phyloP scores from a whole-genome alignment of 129 eudicot genomes.

The Smallanthus sonchifolius region DNA sequence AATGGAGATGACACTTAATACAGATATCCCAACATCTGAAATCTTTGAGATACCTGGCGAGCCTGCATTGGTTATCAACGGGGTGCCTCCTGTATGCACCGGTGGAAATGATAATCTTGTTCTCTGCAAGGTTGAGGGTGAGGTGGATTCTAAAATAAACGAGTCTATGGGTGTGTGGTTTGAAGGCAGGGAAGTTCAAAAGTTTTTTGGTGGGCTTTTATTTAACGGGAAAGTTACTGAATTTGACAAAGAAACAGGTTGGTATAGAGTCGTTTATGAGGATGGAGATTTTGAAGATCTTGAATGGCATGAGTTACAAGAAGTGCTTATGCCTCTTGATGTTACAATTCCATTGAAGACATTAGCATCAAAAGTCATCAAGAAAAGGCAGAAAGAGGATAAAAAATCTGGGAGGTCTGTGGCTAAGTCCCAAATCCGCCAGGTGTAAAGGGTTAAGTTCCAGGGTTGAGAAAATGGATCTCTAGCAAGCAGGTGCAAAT shows the following conservation, averaged over 20 bases:
- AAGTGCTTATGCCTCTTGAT: slow-evolving; percentile 62
- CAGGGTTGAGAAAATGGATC: slow-evolving; percentile 7
- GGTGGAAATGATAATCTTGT: slow-evolving; percentile 18
- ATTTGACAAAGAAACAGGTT: slow-evolving; percentile 64
- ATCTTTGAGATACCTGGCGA: slow-evolving; percentile 66
- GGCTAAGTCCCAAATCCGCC: slow-evolving; percentile 14
- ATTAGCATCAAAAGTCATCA: slow-evolving; percentile 54
- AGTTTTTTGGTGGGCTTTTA: slow-evolving; percentile 39
- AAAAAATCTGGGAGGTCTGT: slow-evolving; percentile 30
- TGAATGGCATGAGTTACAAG: slow-evolving; percentile 72
- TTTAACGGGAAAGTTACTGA: slow-evolving; percentile 52
- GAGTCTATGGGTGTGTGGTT: slow-evolving; percentile 63
- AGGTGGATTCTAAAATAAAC: slow-evolving; percentile 20
- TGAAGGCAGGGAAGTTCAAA: slow-evolving; percentile 69
- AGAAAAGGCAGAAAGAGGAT: slow-evolving; percentile 45
- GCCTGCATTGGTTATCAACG: slow-evolving; percentile 60
- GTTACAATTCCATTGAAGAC: slow-evolving; percentile 64
- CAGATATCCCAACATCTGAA: slow-evolving; percentile 32
- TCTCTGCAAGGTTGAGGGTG: slow-evolving; percentile 15
- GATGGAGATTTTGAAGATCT: slow-evolving; percentile 94
- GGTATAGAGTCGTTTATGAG: slow-evolving; percentile 77
- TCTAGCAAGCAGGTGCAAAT: not conserved
- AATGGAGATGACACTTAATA: slow-evolving; percentile 35
- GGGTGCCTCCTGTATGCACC: slow-evolving; percentile 52
- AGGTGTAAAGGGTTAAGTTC: slow-evolving; percentile 10